Evolutionary conservation across 2,329 filamentous ascomycete genomes (phyloP), one percentile per base, ranked within the genome.

Genomic region (Colletotrichum trifolii): DNA sequence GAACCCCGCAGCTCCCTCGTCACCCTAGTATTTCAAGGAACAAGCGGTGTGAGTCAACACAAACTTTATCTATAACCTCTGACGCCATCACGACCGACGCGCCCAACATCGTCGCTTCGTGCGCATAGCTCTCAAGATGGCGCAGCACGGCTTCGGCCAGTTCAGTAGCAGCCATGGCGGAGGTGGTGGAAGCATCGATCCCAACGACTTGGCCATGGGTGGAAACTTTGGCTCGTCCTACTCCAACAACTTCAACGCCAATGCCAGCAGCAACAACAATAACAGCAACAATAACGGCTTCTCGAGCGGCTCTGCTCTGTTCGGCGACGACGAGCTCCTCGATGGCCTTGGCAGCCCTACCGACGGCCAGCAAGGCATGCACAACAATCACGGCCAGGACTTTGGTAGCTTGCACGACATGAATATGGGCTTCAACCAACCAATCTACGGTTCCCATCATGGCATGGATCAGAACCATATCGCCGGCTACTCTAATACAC

Each of bases 271-370:
- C 73, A 82, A 89, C 69, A 84, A 86, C 38, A 89, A 17, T 17
- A 17, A 17, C 72, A 90, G 86, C 73, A 82, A 89, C 69, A 84
- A 86, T 38, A 89, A 88, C 63, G 90, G 87, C 75, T 97, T 94
- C 80, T 90, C 91, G 49, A 89, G 89, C 70, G 91, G 91, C 64
- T 91, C 90, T 66, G 91, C 92, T 10, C 86, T 91, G 45, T 94
- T 97, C 69, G 90, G 88, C 67, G 95, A 97, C 69, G 95, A 97
- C 68, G 95, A 97, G 75, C 83, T 98, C 50, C 85, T 95, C 50
- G 94, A 97, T 69, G 87, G 87, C 40, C 83, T 95, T 8, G 85
- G 80, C 47, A 85, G 83, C 70, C 83, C 87, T 36, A 81, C 84
- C 36, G 85, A 87, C 48, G 74, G 74, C 40, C 84, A 86, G 71